A percentile compares a stretch with the other conserved stretches of the same genome.
Conservation (phyloP, 2,329 filamentous ascomycete genomes). For the Ophiostoma himal-ulmi region DNA sequence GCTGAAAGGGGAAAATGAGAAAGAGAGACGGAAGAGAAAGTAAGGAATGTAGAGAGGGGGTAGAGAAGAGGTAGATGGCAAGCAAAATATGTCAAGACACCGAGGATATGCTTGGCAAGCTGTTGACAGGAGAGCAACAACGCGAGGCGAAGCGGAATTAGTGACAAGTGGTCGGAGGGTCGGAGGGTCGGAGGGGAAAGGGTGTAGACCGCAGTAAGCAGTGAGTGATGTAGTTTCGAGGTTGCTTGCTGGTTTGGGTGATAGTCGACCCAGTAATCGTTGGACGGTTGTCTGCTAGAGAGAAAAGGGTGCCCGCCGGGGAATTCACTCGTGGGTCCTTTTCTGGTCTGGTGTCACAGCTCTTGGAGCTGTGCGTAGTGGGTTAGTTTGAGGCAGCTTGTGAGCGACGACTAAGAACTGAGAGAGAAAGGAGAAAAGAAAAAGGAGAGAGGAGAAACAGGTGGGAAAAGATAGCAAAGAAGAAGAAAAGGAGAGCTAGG, state of each 20-base stretch:
- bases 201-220: not conserved
- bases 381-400: not conserved
- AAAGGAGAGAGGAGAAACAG: not conserved
- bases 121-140: not conserved
- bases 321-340: slow-evolving; percentile 7
- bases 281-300: not conserved
- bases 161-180: not conserved
- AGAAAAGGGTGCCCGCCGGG: slow-evolving; percentile 5
- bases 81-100: not conserved
- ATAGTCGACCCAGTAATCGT: not conserved
- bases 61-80: not conserved
- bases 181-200: not conserved
- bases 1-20: not conserved
- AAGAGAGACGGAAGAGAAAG: not conserved
- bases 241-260: no score
- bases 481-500: not conserved
- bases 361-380: slow-evolving; percentile 5
- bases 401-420: not conserved
- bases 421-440: not conserved
- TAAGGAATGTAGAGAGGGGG: not conserved
- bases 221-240: not conserved
- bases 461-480: not conserved
- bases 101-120: not conserved
- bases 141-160: not conserved
- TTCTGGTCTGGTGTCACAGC: not conserved